Conservation (phyloP, 805 yeast species). For the Jamesozyma jinghongensis region DNA sequence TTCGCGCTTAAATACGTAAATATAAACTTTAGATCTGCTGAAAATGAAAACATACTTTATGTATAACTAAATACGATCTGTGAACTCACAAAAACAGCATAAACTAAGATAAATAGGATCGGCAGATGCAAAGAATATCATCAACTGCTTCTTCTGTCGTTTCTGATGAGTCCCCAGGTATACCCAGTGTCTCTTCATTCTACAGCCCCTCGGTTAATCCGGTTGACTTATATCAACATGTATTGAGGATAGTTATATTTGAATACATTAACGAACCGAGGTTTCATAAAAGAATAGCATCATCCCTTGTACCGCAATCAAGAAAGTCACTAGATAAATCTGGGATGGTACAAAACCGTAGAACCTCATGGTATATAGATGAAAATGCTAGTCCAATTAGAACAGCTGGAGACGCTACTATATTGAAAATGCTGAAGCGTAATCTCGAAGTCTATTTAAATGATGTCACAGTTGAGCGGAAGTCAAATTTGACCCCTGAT, state of each 20-base stretch:
- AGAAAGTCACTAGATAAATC: background rate
- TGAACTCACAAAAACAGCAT: background rate
- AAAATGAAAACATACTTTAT: background rate
- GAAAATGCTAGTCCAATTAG: background rate
- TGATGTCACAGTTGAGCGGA: constrained; percentile 39
- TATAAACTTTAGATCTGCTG: too few relatives aligned
- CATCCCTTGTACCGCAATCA: background rate
- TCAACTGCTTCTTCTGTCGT: constrained; percentile 8
- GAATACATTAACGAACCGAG: constrained; percentile 59
- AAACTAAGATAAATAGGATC: background rate
- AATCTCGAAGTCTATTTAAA: constrained; percentile 36
- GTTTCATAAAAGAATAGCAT: constrained; percentile 32
- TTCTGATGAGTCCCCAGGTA: constrained; percentile 1
- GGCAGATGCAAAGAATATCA: constrained; percentile 9
- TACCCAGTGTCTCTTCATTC: constrained; percentile 2
- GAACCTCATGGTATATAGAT: background rate
- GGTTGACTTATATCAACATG: constrained; percentile 38
- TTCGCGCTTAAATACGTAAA: too few relatives aligned
- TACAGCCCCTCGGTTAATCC: constrained; percentile 4
- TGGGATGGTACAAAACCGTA: constrained; percentile 1
- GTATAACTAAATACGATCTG: background rate
- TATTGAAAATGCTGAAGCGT: background rate
- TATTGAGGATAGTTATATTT: constrained; percentile 46
- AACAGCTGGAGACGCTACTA: background rate
- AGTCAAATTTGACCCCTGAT: constrained; percentile 33